Conservation (phyloP, 768 basidiomycete genomes). For the Mycena filopes region DNA sequence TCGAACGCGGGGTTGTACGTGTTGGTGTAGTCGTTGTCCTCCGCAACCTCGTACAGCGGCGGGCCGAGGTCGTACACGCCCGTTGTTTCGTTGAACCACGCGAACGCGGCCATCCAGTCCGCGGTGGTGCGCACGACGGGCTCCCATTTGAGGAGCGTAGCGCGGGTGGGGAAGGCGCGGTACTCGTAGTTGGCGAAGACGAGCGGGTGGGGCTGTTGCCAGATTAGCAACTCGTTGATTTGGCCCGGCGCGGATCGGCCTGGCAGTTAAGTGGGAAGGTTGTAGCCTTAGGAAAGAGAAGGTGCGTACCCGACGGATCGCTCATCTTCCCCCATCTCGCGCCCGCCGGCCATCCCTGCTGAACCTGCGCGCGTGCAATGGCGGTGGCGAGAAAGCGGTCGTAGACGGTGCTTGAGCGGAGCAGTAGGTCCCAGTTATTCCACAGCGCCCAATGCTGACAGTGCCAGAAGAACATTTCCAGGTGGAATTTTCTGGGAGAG, state of each 20-base stretch:
- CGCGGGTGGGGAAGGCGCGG: constrained; percentile 52
- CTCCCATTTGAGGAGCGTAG: constrained; percentile 61
- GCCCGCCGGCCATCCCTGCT: constrained; percentile 63
- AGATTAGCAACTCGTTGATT: constrained; percentile 72
- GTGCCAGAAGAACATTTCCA: constrained; percentile 75
- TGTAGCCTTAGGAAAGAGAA: no score
- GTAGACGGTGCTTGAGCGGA: constrained; percentile 56
- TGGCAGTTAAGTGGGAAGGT: background rate
- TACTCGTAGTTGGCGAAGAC: constrained; percentile 69
- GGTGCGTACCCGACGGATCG: constrained; percentile 57
- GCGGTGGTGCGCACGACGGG: constrained; percentile 63
- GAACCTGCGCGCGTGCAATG: constrained; percentile 58
- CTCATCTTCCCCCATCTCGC: constrained; percentile 76
- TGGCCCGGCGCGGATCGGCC: constrained; percentile 64
- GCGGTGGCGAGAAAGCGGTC: constrained; percentile 58
- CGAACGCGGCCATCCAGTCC: constrained; percentile 69
- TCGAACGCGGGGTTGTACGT: constrained; percentile 69
- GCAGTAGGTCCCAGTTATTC: constrained; percentile 68
- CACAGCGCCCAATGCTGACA: constrained; percentile 68
- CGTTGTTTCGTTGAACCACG: constrained; percentile 60
- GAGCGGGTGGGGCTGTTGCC: constrained; percentile 71
- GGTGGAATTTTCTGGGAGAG: constrained; percentile 64
- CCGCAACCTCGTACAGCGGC: constrained; percentile 67
- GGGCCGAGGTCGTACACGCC: constrained; percentile 65
- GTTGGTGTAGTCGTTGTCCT: constrained; percentile 65